Conservation (phyloP, 768 basidiomycete species). For the Lentinula sp. region DNA sequence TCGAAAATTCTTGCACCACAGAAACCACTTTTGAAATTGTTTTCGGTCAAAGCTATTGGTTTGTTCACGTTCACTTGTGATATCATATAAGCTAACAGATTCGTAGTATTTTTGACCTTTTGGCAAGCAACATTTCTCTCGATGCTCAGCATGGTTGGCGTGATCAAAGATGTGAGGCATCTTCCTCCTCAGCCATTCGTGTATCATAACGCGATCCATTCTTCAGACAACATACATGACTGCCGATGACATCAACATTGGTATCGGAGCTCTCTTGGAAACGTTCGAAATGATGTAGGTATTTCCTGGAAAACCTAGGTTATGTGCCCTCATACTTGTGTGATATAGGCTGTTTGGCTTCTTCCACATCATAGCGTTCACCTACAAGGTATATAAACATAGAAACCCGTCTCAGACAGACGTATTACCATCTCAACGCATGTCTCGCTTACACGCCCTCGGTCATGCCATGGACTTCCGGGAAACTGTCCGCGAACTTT, state of each 20-base stretch:
- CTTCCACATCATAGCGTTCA: constrained; percentile 67
- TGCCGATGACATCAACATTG: constrained; percentile 66
- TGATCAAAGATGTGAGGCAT: constrained; percentile 54
- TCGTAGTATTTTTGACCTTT: constrained; percentile 63
- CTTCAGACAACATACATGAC: constrained; percentile 61
- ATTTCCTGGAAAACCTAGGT: background rate
- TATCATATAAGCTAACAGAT: background rate
- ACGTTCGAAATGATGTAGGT: constrained; percentile 74
- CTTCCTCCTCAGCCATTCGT: background rate
- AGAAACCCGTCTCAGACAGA: constrained; percentile 22
- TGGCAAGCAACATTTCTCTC: constrained; percentile 67
- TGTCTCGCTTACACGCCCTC: constrained; percentile 52
- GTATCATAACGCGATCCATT: background rate
- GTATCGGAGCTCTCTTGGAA: constrained; percentile 60
- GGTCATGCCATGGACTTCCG: constrained; percentile 63
- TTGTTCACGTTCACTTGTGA: constrained; percentile 11
- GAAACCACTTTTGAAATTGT: constrained; percentile 59
- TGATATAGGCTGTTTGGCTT: constrained; percentile 52
- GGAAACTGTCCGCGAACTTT: constrained; percentile 61
- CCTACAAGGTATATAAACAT: constrained; percentile 55
- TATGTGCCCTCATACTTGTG: constrained; percentile 8
- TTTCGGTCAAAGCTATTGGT: constrained; percentile 73
- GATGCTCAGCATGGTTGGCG: constrained; percentile 46
- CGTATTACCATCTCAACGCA: constrained; percentile 26
- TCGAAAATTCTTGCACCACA: constrained; percentile 47